Evolutionary conservation across 345 rosid genomes (phyloP).

Genomic region (Acer saccharum): DNA sequence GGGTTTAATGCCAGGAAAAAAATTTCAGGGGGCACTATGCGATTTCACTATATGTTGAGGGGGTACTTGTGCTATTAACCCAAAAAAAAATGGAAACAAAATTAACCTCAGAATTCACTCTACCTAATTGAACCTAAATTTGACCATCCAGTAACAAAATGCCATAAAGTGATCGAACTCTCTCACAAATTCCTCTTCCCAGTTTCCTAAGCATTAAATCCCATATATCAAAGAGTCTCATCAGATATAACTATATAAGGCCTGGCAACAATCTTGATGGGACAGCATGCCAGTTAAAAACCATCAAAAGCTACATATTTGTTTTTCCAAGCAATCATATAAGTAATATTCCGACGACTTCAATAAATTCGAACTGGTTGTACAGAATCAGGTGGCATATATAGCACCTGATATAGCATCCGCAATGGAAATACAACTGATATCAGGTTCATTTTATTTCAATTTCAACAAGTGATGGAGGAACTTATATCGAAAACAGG

Average conservation of each 20-base stretch:
- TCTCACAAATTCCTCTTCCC: neutral
- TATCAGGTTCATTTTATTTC: neutral
- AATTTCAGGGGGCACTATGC: too few relatives aligned
- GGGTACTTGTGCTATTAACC: too few relatives aligned
- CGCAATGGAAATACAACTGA: neutral
- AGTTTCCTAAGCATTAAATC: neutral
- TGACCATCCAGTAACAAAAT: neutral
- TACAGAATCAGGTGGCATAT: neutral
- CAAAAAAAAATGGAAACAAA: neutral
- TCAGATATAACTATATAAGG: neutral
- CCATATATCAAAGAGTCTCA: neutral
- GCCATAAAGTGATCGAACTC: neutral
- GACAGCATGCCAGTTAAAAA: neutral
- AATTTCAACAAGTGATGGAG: neutral
- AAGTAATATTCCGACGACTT: neutral
- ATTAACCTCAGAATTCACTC: neutral
- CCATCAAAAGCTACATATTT: neutral
- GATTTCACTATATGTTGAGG: too few relatives aligned
- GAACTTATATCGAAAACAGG: neutral
- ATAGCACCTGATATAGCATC: neutral
- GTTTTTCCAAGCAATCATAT: neutral
- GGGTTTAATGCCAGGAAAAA: too few relatives aligned
- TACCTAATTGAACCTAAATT: neutral
- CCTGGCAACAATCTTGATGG: neutral
- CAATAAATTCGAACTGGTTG: neutral